Conservation (phyloP, 306 rosid species). For the Prunus persica region Prunus_persica_NCBIv2 NC_034011.1:3955501-3956000, state of each 20-base stretch:
- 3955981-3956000: too few relatives aligned
- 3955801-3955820: background rate
- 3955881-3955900: too few relatives aligned
- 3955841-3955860: background rate
- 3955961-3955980: too few relatives aligned
- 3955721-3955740: constrained; percentile 21
- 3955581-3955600: constrained; percentile 7
- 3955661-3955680: constrained; percentile 19
- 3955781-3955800: background rate
- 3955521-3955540: constrained; percentile 15
- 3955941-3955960: too few relatives aligned
- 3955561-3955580: constrained; percentile 27
- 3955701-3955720: constrained; percentile 22
- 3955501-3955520: constrained; percentile 20
- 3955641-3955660: constrained; percentile 13
- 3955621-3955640: constrained; percentile 17
- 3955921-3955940: too few relatives aligned
- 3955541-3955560: background rate
- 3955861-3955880: background rate
- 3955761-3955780: constrained; percentile 6
- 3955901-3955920: too few relatives aligned
- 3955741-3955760: constrained; percentile 25
- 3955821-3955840: background rate
- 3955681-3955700: background rate
- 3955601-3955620: constrained; percentile 13